Percentiles rank a stretch among this genome's conserved stretches.
phyloP scores from a whole-genome alignment of 78 protist species.

The Polysphondylium violaceum region DNA sequence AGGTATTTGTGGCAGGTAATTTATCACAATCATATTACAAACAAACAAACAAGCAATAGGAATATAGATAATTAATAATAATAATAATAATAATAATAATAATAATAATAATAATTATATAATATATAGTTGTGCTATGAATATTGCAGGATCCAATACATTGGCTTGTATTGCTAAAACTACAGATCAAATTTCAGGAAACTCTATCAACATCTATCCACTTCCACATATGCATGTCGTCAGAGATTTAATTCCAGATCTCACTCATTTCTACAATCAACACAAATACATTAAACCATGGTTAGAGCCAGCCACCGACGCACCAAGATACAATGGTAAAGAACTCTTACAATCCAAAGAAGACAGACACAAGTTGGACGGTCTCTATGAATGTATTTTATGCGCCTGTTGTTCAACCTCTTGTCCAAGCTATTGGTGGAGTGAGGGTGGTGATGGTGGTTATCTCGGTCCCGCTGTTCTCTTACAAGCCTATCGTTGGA shows the following conservation, averaged over 20 bases:
- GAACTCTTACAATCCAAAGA: constrained; percentile 71
- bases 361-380: constrained; percentile 92
- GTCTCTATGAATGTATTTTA: constrained; percentile 96
- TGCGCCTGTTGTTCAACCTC: constrained; percentile 95
- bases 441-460: constrained; percentile 83
- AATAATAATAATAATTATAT: not conserved
- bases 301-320: constrained; percentile 81
- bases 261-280: constrained; percentile 91
- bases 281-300: constrained; percentile 91
- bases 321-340: constrained; percentile 74
- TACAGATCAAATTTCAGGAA: constrained; percentile 61
- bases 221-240: constrained; percentile 96
- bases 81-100: not conserved
- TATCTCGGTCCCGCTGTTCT: constrained; percentile 96
- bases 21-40: not conserved
- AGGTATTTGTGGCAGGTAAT: constrained; percentile 93
- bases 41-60: not conserved
- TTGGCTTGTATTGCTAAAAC: constrained; percentile 91
- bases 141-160: constrained; percentile 88
- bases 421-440: constrained; percentile 97
- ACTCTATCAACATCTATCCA: constrained; percentile 86
- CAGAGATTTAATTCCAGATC: constrained; percentile 91
- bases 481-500: constrained; percentile 89
- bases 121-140: constrained; percentile 96
- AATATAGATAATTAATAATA: not conserved